Evolutionary conservation across 2,329 filamentous ascomycete genomes (phyloP), one percentile per base, ranked within the genome.

Genomic region (Aureobasidium sp.): DNA sequence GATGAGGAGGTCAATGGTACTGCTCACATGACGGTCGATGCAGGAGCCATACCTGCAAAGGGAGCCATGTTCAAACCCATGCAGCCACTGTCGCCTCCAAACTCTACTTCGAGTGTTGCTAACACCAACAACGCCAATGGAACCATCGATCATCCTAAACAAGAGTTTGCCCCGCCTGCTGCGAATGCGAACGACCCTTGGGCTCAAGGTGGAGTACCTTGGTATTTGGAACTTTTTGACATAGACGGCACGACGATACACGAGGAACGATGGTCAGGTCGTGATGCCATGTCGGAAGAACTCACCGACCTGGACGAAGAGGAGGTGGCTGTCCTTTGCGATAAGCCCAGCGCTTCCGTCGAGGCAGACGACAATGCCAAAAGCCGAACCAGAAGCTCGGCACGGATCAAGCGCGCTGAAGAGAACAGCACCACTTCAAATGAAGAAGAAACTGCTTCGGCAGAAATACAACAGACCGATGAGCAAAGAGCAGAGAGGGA

Each of bases 261-360:
- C 61, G 87, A 88, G 66, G 89, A 93, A 74, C 82, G 85, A 59
- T 90, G 87, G 80, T 85, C 84, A 0, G 89, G 87, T 1, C 82
- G 87, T 37, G 88, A 92, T 61, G 84, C 81, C 15, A 86, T 93
- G 74, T 95, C 90, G 69, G 92, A 96, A 74, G 70, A 72, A 60
- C 81, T 97, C 26, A 95, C 89, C 62, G 93, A 97, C 71, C 86
- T 97, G 72, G 92, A 96, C 69, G 92, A 97, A 66, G 92, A 95
- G 57, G 90, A 93, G 75, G 79, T 96, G 63, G 87, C 89, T 69
- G 90, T 88, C 53, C 67, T 74, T 24, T 59, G 53, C 34, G 51
- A 59, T 29, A 53, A 50, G n/a, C 56, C 41, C 10, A 44, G 44
- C n/a, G 36, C 51, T 24, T 36, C 47, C 5, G 37, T 39, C 9